These are phyloP conservation scores for Sphagnum fallax DNA, from an alignment of 228 moss, liverwort and hornwort species.

Conservation along the genomic window DNA sequence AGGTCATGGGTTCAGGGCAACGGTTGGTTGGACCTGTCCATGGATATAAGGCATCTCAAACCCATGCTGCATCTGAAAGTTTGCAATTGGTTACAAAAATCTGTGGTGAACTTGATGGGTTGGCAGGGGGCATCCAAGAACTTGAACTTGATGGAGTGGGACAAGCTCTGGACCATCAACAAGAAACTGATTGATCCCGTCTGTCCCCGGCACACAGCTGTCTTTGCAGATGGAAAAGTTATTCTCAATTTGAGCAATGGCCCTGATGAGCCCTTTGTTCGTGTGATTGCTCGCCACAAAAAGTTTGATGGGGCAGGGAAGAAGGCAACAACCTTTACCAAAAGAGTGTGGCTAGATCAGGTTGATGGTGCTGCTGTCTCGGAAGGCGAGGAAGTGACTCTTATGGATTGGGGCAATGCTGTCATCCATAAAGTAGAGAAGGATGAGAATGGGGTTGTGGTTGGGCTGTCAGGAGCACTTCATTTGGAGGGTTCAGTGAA, in stretches of 20 bases:
- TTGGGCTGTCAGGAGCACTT: slow-evolving; percentile 54
- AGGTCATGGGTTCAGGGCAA: no score
- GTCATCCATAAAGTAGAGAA: slow-evolving; percentile 61
- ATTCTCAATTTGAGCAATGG: slow-evolving; percentile 59
- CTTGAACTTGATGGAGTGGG: slow-evolving; percentile 94
- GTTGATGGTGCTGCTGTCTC: slow-evolving; percentile 56
- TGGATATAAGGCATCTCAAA: no score
- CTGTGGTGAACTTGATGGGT: not conserved
- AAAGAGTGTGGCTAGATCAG: slow-evolving; percentile 69
- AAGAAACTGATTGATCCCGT: slow-evolving; percentile 81
- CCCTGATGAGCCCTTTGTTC: slow-evolving; percentile 54
- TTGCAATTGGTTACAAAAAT: not conserved
- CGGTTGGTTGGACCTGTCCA: no score
- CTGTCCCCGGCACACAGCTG: slow-evolving; percentile 81
- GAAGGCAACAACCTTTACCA: slow-evolving; percentile 74
- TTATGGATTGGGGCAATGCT: slow-evolving; percentile 93
- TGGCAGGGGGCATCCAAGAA: slow-evolving; percentile 82
- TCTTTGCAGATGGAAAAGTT: slow-evolving; percentile 58
- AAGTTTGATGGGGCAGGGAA: slow-evolving; percentile 73
- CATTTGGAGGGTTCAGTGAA: slow-evolving; percentile 85
- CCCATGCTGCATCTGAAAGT: no score
- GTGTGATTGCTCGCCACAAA: slow-evolving; percentile 68
- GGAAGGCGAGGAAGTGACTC: slow-evolving; percentile 76
- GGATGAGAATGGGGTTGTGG: slow-evolving; percentile 45
- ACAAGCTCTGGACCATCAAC: slow-evolving; percentile 93